Evolutionary conservation across 2,329 filamentous ascomycete species (phyloP), one percentile per base, ranked within the genome.

Genomic region (Alternaria triticina): DNA sequence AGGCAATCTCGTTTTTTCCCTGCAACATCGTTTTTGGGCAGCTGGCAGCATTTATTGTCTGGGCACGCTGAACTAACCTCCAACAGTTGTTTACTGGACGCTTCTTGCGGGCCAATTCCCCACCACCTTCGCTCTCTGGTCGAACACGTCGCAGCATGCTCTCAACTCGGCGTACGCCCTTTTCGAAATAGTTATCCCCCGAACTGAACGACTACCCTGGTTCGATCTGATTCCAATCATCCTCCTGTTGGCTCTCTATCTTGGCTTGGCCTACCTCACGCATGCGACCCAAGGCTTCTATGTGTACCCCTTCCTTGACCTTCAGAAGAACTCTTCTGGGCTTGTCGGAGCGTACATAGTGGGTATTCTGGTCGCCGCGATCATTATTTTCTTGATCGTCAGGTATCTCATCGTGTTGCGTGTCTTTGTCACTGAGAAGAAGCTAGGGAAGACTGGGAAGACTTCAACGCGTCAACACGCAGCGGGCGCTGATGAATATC

Each of bases 301-400:
- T 78, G 86, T 91, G 0, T 97, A 97, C 81, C 77, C 73, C 61
- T 97, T 97, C 80, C 86, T 97, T n/a, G 85, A 97, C 76, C 75
- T 80, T 6, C 74, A 77, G 17, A 79, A 63, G 22, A 68, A 86
- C 54, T 84, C 85, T 15, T 76, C 83, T 27, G 86, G 84, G 0
- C 80, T 83, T 7, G 88, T 94, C 4, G 87, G 88, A 1, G 91
- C 82, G 2, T 92, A 91, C 73, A 86, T 88, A 54, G 79, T 92
- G 54, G 81, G 80, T 3, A 82, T 83, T 17, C 62, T 82, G 23
- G 74, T 77, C n/a, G 80, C 69, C 10, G 72, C 74, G 11, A 73
- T 82, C 15, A 65, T 83, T 25, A 54, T 83, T 4, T 83, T 83
- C 62, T 69, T 80, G 10, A 66, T 83, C n/a, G 79, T 83, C 23